Evolutionary conservation across 176 grass and related monocot genomes (phyloP).

Genomic region (Triticum monococcum): DNA sequence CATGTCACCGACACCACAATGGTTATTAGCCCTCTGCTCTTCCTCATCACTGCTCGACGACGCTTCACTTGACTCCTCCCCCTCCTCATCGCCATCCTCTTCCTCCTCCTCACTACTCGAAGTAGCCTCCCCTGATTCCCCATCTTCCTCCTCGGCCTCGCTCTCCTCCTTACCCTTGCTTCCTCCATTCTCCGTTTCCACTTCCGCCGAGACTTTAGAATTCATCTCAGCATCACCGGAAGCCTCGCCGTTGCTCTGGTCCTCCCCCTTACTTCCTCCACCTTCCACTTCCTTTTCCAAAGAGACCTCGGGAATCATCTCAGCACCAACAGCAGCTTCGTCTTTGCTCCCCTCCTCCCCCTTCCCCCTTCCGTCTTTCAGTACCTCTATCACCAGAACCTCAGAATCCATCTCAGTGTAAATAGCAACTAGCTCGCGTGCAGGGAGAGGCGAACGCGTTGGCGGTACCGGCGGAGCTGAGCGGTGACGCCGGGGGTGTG

Average conservation of each 20-base stretch:
- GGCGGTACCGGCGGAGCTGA: background rate
- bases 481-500: background rate
- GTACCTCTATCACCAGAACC: no score
- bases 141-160: conserved; percentile 24
- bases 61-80: conserved; percentile 33
- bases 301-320: background rate
- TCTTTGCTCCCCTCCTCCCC: no score
- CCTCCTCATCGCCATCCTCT: background rate
- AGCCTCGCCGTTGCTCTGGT: background rate
- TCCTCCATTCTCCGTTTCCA: background rate
- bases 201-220: background rate
- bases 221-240: background rate
- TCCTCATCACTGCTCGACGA: conserved; percentile 44
- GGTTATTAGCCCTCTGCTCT: conserved; percentile 17
- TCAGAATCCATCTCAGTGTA: no score
- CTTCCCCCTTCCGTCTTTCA: no score
- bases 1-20: conserved; percentile 4
- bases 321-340: background rate
- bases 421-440: background rate
- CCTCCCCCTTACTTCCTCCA: background rate
- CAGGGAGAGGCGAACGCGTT: background rate
- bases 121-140: conserved; percentile 15
- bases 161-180: background rate
- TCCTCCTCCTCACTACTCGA: conserved; percentile 39
- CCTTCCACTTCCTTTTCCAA: conserved; percentile 12